phyloP scores from a whole-genome alignment of 257 asterid species.

The Scutellaria minor region DNA sequence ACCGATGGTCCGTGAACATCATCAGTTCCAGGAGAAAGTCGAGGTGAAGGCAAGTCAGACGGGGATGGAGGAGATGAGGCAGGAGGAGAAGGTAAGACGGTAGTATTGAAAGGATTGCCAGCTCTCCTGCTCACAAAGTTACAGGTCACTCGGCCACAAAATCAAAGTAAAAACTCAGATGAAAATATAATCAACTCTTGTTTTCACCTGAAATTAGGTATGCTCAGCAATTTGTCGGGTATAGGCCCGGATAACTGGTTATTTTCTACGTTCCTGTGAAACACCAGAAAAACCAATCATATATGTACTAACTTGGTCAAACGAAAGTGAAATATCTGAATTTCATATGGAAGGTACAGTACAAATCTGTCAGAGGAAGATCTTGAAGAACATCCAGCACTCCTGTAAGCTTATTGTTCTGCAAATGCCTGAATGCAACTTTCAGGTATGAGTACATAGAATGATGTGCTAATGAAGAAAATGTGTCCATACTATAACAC shows the following conservation, averaged over 20 bases:
- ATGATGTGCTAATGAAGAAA: background rate
- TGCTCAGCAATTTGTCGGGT: conserved; percentile 59
- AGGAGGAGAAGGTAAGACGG: conserved; percentile 76
- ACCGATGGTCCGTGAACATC: conserved; percentile 48
- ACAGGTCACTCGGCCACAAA: conserved; percentile 16
- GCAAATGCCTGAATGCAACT: conserved; percentile 71
- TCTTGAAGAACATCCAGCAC: conserved; percentile 80
- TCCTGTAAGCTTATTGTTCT: conserved; percentile 83
- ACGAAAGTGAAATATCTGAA: background rate
- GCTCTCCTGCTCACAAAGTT: conserved; percentile 56
- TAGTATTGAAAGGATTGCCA: conserved; percentile 94
- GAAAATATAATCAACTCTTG: conserved; percentile 18
- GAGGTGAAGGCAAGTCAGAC: conserved; percentile 56
- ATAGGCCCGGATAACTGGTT: conserved; percentile 95
- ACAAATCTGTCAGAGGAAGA: conserved; percentile 82
- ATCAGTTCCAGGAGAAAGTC: conserved; percentile 37
- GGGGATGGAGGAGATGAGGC: conserved; percentile 61
- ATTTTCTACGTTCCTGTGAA: conserved; percentile 75
- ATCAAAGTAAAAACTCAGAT: background rate
- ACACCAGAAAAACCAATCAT: conserved; percentile 7
- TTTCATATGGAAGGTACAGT: conserved; percentile 36
- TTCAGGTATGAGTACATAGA: conserved; percentile 16
- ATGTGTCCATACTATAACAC: background rate
- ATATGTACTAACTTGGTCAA: conserved; percentile 20
- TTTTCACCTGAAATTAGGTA: conserved; percentile 83